These are phyloP conservation scores for Myriosclerotinia scirpicola DNA, from an alignment of 2,329 filamentous ascomycete genomes.

Conservation along the genomic window DNA sequence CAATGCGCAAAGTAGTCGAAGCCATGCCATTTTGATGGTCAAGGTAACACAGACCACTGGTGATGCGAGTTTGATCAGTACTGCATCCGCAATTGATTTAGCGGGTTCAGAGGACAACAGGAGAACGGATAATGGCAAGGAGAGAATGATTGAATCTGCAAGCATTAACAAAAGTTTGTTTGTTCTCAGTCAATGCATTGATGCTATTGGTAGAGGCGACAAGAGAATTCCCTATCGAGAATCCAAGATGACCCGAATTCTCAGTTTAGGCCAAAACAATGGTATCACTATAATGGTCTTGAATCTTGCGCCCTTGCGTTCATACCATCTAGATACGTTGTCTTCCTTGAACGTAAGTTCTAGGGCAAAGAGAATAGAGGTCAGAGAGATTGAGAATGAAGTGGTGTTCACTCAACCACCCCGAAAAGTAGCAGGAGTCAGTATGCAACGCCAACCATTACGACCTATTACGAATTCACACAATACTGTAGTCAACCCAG, in stretches of 20 bases:
- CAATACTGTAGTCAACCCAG: conserved; percentile 65
- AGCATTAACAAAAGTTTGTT: conserved; percentile 98
- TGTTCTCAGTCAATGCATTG: conserved; percentile 90
- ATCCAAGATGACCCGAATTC: conserved; percentile 90
- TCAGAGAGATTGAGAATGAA: conserved; percentile 93
- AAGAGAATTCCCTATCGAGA: conserved; percentile 88
- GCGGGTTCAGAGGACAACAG: conserved; percentile 96
- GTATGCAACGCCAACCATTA: conserved; percentile 69
- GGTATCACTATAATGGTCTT: conserved; percentile 96
- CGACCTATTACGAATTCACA: conserved; percentile 73
- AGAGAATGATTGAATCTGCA: conserved; percentile 89
- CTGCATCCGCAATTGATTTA: conserved; percentile 89
- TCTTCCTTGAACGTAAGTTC: conserved; percentile 95
- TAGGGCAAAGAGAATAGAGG: conserved; percentile 92
- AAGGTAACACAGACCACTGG: conserved; percentile 77
- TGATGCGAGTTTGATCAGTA: conserved; percentile 70
- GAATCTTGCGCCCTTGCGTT: conserved; percentile 86
- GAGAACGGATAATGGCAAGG: conserved; percentile 88
- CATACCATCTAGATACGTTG: conserved; percentile 90
- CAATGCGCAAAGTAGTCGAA: conserved; percentile 86
- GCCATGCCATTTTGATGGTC: conserved; percentile 87
- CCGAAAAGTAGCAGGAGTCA: conserved; percentile 49
- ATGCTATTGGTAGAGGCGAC: conserved; percentile 78
- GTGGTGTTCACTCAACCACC: conserved; percentile 79
- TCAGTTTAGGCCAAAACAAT: conserved; percentile 91